Conservation (phyloP, 164 flowering plant species). For the Piper betle region DNA sequence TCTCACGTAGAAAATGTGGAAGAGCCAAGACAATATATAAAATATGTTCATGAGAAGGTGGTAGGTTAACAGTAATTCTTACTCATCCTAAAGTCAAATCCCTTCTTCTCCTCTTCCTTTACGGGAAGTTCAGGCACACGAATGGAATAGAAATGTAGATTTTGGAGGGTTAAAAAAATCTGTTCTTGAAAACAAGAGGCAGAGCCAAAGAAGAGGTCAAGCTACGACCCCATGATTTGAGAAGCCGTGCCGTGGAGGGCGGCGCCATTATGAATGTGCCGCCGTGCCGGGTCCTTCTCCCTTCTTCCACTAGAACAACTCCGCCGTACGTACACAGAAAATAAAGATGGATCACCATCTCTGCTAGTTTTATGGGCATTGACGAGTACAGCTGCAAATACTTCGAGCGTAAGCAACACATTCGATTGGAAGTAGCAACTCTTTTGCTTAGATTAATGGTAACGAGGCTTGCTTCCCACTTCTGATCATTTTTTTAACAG, state of each 20-base stretch:
- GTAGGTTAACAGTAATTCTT: conserved; percentile 16
- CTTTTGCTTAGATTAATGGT: background rate
- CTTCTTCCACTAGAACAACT: conserved; percentile 6
- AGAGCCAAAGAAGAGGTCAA: conserved; percentile 10
- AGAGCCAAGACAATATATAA: background rate
- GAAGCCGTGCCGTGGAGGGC: too few relatives aligned
- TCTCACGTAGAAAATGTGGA: background rate
- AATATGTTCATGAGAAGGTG: conserved; percentile 7
- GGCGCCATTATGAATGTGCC: too few relatives aligned
- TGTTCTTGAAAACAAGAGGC: conserved; percentile 33
- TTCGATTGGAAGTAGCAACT: conserved; percentile 6
- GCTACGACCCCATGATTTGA: too few relatives aligned
- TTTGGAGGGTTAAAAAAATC: conserved; percentile 37
- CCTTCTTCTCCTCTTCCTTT: background rate
- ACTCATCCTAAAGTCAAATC: conserved; percentile 22
- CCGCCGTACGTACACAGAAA: conserved; percentile 5
- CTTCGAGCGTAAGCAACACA: conserved; percentile 21
- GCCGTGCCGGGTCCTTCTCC: background rate
- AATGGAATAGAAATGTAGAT: conserved; percentile 31
- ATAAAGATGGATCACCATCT: background rate
- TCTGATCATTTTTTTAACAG: background rate
- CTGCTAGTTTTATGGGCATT: background rate
- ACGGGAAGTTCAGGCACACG: conserved; percentile 29
- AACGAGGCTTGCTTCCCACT: background rate
- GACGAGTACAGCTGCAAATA: background rate